Percentiles rank a stretch among this genome's conserved stretches.
These are phyloP conservation scores for Stachybotrys chlorohalonatus DNA, from an alignment of 2,329 filamentous ascomycete genomes.

Conservation along the genomic window DNA sequence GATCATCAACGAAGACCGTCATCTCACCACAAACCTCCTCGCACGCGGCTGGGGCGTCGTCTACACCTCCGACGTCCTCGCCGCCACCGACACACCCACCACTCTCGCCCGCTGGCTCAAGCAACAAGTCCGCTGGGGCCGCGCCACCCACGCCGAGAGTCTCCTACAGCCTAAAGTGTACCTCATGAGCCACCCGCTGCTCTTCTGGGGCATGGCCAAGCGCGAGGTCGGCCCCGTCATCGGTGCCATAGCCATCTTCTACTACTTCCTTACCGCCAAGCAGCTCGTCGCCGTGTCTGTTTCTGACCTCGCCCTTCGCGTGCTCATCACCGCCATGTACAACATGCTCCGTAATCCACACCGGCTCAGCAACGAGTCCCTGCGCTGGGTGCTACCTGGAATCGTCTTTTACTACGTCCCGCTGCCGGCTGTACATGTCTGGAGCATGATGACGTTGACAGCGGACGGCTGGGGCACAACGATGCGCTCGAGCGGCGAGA, in stretches of 20 bases:
- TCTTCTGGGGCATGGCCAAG: slow-evolving; percentile 14
- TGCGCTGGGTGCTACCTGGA: slow-evolving; percentile 12
- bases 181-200: slow-evolving; percentile 12
- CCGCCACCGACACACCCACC: slow-evolving; percentile 12
- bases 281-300: slow-evolving; percentile 9
- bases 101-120: slow-evolving; percentile 13
- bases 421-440: slow-evolving; percentile 13
- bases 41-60: slow-evolving; percentile 15
- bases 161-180: slow-evolving; percentile 14
- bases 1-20: slow-evolving; percentile 16
- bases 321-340: slow-evolving; percentile 6
- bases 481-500: slow-evolving; percentile 12
- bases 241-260: slow-evolving; percentile 9
- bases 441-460: slow-evolving; percentile 14
- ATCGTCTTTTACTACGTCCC: slow-evolving; percentile 14
- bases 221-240: slow-evolving; percentile 12
- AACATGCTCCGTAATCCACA: slow-evolving; percentile 14
- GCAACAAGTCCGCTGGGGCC: slow-evolving; percentile 14
- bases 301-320: slow-evolving; percentile 7
- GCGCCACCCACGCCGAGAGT: slow-evolving; percentile 14
- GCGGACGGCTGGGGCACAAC: slow-evolving; percentile 15
- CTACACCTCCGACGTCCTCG: slow-evolving; percentile 16
- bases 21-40: slow-evolving; percentile 15
- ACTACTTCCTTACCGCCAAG: slow-evolving; percentile 10
- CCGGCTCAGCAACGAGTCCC: slow-evolving; percentile 6